A percentile compares a stretch with the other conserved stretches of the same genome.
These are phyloP conservation scores for Hypoxylon sp. DNA, from an alignment of 2,329 filamentous ascomycete species.

Conservation along the genomic window DNA sequence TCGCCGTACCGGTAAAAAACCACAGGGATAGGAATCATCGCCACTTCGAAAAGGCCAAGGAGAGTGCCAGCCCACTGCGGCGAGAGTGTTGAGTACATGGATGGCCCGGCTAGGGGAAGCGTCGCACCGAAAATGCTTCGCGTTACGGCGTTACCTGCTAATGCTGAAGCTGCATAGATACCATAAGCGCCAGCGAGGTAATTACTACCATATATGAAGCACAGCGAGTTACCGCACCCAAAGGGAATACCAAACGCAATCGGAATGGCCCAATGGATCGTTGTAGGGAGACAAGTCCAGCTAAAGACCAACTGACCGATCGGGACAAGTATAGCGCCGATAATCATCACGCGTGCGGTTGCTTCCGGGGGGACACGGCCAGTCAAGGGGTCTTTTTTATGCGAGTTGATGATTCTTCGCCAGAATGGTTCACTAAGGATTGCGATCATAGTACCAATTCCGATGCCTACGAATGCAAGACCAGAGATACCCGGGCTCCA, in stretches of 20 bases:
- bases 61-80: conserved; percentile 83
- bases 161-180: conserved; percentile 81
- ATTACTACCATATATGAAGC: conserved; percentile 84
- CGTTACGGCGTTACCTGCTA: conserved; percentile 81
- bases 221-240: conserved; percentile 76
- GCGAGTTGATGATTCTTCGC: conserved; percentile 78
- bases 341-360: conserved; percentile 80
- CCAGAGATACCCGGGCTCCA: conserved; percentile 80
- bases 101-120: conserved; percentile 76
- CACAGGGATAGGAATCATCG: conserved; percentile 80
- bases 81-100: conserved; percentile 74
- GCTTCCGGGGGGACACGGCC: conserved; percentile 80
- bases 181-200: conserved; percentile 83
- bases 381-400: conserved; percentile 77
- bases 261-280: conserved; percentile 83
- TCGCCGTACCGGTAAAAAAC: conserved; percentile 75
- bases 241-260: conserved; percentile 83
- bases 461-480: conserved; percentile 78
- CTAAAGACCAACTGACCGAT: conserved; percentile 86
- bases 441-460: conserved; percentile 68
- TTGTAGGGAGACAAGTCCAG: conserved; percentile 81
- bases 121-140: conserved; percentile 78
- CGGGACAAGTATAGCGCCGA: conserved; percentile 77
- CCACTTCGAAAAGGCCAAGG: conserved; percentile 75
- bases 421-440: conserved; percentile 75